Evolutionary conservation across 106 monocot species (phyloP).

Genomic region (Acorus gramineus): DNA sequence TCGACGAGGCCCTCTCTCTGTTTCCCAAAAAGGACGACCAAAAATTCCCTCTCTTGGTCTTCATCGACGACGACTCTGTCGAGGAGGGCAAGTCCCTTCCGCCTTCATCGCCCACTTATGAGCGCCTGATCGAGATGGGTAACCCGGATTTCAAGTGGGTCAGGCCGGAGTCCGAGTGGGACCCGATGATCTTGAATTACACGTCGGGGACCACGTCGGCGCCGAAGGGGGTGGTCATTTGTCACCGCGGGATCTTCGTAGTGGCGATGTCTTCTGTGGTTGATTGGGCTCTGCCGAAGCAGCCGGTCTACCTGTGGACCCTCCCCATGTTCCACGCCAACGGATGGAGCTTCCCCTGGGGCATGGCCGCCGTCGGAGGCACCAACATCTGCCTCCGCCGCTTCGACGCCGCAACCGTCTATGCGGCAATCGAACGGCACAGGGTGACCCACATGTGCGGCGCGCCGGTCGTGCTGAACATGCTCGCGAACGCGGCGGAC

Average conservation of each 20-base stretch:
- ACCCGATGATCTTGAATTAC: constrained; percentile 74
- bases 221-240: constrained; percentile 80
- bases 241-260: constrained; percentile 62
- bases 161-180: constrained; percentile 50
- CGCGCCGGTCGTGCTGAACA: constrained; percentile 78
- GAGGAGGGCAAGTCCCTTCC: background rate
- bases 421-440: constrained; percentile 28
- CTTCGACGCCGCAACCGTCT: constrained; percentile 37
- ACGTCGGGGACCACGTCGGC: constrained; percentile 82
- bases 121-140: constrained; percentile 32
- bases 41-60: constrained; percentile 21
- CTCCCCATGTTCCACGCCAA: constrained; percentile 92
- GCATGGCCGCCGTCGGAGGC: constrained; percentile 61
- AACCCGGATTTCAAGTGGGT: constrained; percentile 59
- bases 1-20: constrained; percentile 12
- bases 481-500: constrained; percentile 43
- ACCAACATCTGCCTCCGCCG: constrained; percentile 80
- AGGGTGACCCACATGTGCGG: constrained; percentile 70
- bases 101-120: constrained; percentile 12
- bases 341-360: constrained; percentile 80
- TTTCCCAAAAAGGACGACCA: constrained; percentile 1
- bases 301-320: constrained; percentile 66
- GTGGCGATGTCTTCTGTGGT: constrained; percentile 35
- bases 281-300: constrained; percentile 44
- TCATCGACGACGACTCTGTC: constrained; percentile 22